Evolutionary conservation across 2,329 filamentous ascomycete genomes (phyloP), one percentile per base, ranked within the genome.

Genomic region (Alternaria metachromatica): DNA sequence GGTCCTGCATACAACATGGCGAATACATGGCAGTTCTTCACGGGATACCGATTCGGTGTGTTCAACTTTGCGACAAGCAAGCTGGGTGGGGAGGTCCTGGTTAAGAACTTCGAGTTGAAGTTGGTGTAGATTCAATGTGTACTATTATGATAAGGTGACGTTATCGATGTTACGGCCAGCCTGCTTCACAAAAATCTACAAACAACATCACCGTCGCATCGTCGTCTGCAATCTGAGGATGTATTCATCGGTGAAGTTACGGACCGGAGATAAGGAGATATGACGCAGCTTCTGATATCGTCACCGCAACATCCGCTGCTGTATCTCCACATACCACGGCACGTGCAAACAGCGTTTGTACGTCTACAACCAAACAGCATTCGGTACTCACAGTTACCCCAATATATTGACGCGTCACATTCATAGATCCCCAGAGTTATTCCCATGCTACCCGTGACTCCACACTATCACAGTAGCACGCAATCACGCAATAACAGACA

Each of bases 21-120:
- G 5, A 80, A 78, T 15, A 73, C 74, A 7, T 81, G 75, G 72
- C 71, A 73, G n/a, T 81, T 77, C 57, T 82, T 82, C 49, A 78
- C 78, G 0, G 80, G 79, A 12, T 82, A 80, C 64, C 65, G 80
- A 9, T 81, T 75, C 64, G 80, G 75, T 43, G 76, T 79, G 5
- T 81, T 81, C 53, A 81, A 81, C 48, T 78, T 75, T 60, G 79
- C 80, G 6, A 81, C 80, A 1, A 71, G 76, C 50, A 65, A 66
- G 13, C 25, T 80, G 33, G 79, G 79, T 5, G 80, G 79, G 0
- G 57, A 70, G 51, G 67, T 80, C 7, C 70, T 53, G 6, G 71
- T 78, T 2, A 69, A 70, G 56, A 67, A 64, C 30, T 73, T 72
- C 37, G 63, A 67, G 51, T 33, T 70, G 37, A 58, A 67, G 26